Conservation (phyloP, 1,284 basidiomycete genomes). For the Neotropicomus parvogracilis region DNA sequence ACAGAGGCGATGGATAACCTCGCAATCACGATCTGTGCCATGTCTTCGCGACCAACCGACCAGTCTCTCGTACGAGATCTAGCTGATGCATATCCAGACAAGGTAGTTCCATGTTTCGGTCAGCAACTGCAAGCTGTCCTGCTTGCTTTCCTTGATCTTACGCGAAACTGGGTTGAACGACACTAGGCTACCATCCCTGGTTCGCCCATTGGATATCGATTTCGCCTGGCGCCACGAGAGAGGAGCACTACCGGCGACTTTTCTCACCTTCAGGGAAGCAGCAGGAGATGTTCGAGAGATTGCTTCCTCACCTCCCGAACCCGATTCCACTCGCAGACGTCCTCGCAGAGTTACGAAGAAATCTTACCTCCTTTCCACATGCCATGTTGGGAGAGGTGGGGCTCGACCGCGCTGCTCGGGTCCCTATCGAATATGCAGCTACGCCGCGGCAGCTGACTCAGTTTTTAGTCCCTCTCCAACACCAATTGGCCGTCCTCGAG, state of each 20-base stretch:
- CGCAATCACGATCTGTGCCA: slow-evolving; percentile 65
- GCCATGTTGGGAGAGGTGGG: slow-evolving; percentile 85
- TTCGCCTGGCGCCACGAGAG: slow-evolving; percentile 42
- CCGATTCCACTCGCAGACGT: slow-evolving; percentile 55
- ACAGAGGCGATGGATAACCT: slow-evolving; percentile 47
- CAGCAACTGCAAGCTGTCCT: slow-evolving; percentile 24
- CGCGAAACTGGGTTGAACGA: slow-evolving; percentile 8
- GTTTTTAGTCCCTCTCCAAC: slow-evolving; percentile 67
- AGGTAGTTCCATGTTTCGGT: slow-evolving; percentile 77
- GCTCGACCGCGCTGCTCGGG: slow-evolving; percentile 67
- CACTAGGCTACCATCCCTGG: slow-evolving; percentile 80
- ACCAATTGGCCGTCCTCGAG: slow-evolving; percentile 71
- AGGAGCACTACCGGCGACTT: slow-evolving; percentile 63
- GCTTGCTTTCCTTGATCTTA: slow-evolving; percentile 10
- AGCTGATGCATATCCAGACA: slow-evolving; percentile 54
- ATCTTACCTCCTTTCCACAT: slow-evolving; percentile 54
- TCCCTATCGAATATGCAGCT: slow-evolving; percentile 53
- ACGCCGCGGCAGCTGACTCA: slow-evolving; percentile 53
- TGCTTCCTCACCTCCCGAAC: slow-evolving; percentile 59
- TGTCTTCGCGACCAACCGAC: slow-evolving; percentile 64
- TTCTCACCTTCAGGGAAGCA: slow-evolving; percentile 43
- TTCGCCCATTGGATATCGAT: slow-evolving; percentile 69
- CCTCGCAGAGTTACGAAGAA: slow-evolving; percentile 49
- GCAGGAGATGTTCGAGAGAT: slow-evolving; percentile 43
- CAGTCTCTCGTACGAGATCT: slow-evolving; percentile 62